Evolutionary conservation across 768 basidiomycete genomes (phyloP).

Genomic region (Kwoniella botswanensis): DNA sequence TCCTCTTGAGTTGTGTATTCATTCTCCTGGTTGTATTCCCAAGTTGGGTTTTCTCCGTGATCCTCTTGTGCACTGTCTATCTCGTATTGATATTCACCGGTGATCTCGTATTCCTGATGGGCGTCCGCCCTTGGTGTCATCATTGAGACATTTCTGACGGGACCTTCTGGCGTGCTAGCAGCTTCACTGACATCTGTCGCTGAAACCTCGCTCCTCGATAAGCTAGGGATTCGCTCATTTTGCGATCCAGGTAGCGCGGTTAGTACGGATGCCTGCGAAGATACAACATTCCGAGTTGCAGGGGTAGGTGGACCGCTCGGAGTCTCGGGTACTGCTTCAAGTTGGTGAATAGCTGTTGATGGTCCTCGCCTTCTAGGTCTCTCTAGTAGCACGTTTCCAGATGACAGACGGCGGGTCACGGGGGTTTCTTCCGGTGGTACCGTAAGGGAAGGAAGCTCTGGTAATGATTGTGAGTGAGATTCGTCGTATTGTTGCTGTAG

Average conservation of each 20-base stretch:
- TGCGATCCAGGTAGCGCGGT: constrained; percentile 25
- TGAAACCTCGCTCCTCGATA: constrained; percentile 44
- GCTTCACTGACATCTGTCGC: constrained; percentile 37
- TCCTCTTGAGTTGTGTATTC: constrained; percentile 24
- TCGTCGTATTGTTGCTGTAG: not conserved
- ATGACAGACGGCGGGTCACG: constrained; percentile 35
- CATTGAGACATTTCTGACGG: constrained; percentile 26
- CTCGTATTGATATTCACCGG: constrained; percentile 15
- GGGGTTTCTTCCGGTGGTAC: constrained; percentile 32
- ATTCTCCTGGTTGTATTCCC: constrained; percentile 30
- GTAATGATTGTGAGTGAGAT: constrained; percentile 14
- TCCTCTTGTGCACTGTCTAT: constrained; percentile 6
- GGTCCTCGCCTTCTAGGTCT: constrained; percentile 30
- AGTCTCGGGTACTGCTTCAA: constrained; percentile 5
- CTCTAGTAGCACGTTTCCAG: constrained; percentile 31
- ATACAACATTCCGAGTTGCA: constrained; percentile 1
- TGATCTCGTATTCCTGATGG: constrained; percentile 27
- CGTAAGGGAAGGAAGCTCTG: constrained; percentile 20
- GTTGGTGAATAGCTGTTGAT: constrained; percentile 12
- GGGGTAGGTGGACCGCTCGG: not conserved
- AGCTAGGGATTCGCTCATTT: constrained; percentile 45
- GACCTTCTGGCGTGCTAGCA: constrained; percentile 49
- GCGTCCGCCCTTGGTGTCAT: constrained; percentile 23
- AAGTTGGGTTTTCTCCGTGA: constrained; percentile 19
- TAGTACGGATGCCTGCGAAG: not conserved